phyloP scores from a whole-genome alignment of 495 filamentous ascomycete genomes.

The Hypoxylon lenormandii region DNA sequence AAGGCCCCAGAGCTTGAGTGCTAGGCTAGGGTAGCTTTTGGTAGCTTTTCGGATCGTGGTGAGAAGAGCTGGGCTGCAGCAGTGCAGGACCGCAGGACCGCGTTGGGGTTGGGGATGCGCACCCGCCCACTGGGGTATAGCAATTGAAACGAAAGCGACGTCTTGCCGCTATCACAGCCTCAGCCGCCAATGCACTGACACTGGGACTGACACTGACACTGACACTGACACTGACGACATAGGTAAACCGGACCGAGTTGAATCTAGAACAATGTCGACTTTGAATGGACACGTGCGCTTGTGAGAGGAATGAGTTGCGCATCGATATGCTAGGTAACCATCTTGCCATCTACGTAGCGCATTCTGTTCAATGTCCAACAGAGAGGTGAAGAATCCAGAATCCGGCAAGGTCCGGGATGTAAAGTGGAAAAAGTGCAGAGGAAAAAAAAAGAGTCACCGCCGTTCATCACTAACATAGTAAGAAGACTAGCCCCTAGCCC shows the following conservation, averaged over 20 bases:
- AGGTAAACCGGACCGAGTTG: background rate
- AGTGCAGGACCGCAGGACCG: background rate
- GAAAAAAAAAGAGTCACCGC: slow-evolving; percentile 33
- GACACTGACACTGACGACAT: too few relatives aligned
- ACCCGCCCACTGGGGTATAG: background rate
- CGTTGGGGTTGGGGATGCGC: too few relatives aligned
- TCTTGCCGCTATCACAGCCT: background rate
- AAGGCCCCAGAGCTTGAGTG: slow-evolving; percentile 18
- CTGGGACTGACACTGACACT: too few relatives aligned
- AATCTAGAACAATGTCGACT: slow-evolving; percentile 31
- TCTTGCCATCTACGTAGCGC: slow-evolving; percentile 1
- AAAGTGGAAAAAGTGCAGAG: too few relatives aligned
- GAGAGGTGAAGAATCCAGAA: too few relatives aligned
- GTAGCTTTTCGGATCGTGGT: slow-evolving; percentile 37
- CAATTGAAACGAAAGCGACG: background rate
- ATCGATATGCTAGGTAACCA: background rate
- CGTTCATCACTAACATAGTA: slow-evolving; percentile 1
- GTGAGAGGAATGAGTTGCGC: slow-evolving; percentile 16
- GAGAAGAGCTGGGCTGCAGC: slow-evolving; percentile 3
- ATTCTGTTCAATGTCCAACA: background rate
- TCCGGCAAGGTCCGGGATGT: background rate
- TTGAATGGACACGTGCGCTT: slow-evolving; percentile 17
- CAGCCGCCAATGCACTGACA: background rate
- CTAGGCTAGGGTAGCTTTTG: slow-evolving; percentile 6
- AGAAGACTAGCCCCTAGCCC: too few relatives aligned